Evolutionary conservation across 176 grass and related monocot species (phyloP), one percentile per base, ranked within the genome.

Genomic region (Pharus latifolius): DNA sequence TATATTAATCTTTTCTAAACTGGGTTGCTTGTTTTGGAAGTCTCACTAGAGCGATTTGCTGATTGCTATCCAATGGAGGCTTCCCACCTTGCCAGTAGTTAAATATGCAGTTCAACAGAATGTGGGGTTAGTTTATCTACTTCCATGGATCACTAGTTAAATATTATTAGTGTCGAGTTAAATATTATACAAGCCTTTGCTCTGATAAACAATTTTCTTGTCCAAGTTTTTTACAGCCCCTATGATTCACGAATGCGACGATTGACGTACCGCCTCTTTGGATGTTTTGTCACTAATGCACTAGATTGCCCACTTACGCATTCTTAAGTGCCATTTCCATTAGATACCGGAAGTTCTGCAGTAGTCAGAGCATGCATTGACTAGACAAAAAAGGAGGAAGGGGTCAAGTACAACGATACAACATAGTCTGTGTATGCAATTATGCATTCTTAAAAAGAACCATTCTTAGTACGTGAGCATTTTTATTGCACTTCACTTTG

Each of bases 41-140:
- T 28, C 18, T 72, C 32, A 44, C 3, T 14, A 13, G n/a, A 72
- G 58, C 35, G 1, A 59, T 66, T 43, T 55, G 28, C 29, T 0
- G 41, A 38, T 38, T 38, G 35, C 35, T 5, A 38, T n/a, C n/a
- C n/a, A n/a, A n/a, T n/a, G n/a, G 35, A 38, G 9, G 4, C 35
- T 38, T 38, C 35, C 8, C 8, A 5, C 35, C 35, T 23, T 6
- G 13, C 14, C 25, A 24, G 19, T 40, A 41, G 19, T 25, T 15
- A 76, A 63, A 66, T 78, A 15, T 61, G 69, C 5, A 60, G 60
- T 72, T 19, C 44, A 35, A 12, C 48, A 60, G 70, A 74, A 68
- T 30, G 53, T 54, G 61, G 7, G 1, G 10, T 53, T 54, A 10
- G n/a, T 79, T 60, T 48, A 23, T 79, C 45, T 79, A 45, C 49